These are phyloP conservation scores for Cordia subcordata DNA, from an alignment of 257 asterid genomes.

Conservation along the genomic window DNA sequence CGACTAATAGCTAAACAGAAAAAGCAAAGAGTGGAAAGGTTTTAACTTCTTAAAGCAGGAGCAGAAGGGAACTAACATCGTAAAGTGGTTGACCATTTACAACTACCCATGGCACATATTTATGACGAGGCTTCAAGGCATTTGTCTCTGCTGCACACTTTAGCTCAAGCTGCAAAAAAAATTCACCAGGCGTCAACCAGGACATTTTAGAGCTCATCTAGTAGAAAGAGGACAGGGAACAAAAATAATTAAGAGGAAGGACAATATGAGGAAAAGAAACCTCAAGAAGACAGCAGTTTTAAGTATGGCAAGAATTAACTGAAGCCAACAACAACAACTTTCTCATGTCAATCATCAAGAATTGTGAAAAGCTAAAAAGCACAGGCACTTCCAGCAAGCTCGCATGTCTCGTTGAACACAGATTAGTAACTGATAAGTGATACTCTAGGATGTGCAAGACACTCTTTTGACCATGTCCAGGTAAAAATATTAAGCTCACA, in stretches of 20 bases:
- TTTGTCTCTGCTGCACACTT: conserved; percentile 61
- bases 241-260: background rate
- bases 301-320: no score
- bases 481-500: no score
- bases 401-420: no score
- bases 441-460: no score
- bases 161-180: conserved; percentile 62
- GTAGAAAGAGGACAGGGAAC: background rate
- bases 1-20: background rate
- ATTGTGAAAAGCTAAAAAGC: no score
- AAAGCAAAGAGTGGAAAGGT: background rate
- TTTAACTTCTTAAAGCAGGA: background rate
- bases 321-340: no score
- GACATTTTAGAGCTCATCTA: background rate
- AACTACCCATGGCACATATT: conserved; percentile 85
- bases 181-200: background rate
- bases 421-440: no score
- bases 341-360: no score
- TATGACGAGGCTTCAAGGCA: conserved; percentile 81
- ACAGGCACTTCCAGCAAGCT: no score
- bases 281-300: background rate
- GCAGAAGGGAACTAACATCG: conserved; percentile 52
- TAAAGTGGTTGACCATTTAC: conserved; percentile 87
- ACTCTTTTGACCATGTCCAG: no score
- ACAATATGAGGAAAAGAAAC: background rate